These are phyloP conservation scores for Nemania sp. DNA, from an alignment of 2,329 filamentous ascomycete genomes.

Conservation along the genomic window DNA sequence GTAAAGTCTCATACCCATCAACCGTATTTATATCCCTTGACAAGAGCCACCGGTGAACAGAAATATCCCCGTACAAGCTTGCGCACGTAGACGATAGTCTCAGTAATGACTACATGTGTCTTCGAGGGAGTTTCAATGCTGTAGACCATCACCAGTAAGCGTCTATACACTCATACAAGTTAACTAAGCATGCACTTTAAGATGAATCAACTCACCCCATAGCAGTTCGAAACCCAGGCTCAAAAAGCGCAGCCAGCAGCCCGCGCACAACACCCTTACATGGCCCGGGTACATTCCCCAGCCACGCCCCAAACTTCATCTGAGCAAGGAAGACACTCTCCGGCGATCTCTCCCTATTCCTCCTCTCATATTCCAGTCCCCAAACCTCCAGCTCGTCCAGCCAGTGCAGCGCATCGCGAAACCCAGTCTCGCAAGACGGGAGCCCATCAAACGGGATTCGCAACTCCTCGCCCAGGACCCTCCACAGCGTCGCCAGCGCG, in stretches of 20 bases:
- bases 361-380: conserved; percentile 27
- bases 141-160: background rate
- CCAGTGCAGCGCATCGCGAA: conserved; percentile 34
- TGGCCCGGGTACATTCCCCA: background rate
- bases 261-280: conserved; percentile 11
- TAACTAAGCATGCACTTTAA: background rate
- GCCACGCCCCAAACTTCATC: conserved; percentile 23
- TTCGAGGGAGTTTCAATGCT: conserved; percentile 26
- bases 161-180: background rate
- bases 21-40: background rate
- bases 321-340: conserved; percentile 24
- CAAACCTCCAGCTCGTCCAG: conserved; percentile 34
- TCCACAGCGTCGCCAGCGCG: conserved; percentile 35
- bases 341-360: conserved; percentile 5
- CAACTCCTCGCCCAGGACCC: conserved; percentile 26
- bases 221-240: conserved; percentile 21
- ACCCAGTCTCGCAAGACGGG: background rate
- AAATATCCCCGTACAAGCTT: conserved; percentile 24
- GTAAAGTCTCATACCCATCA: background rate
- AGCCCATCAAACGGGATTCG: conserved; percentile 22
- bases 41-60: background rate
- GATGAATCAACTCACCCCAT: conserved; percentile 28
- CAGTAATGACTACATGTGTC: conserved; percentile 7
- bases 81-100: conserved; percentile 13
- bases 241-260: conserved; percentile 26